These are phyloP conservation scores for Elsinoe fawcettii DNA, from an alignment of 2,329 filamentous ascomycete species.

Conservation along the genomic window DNA sequence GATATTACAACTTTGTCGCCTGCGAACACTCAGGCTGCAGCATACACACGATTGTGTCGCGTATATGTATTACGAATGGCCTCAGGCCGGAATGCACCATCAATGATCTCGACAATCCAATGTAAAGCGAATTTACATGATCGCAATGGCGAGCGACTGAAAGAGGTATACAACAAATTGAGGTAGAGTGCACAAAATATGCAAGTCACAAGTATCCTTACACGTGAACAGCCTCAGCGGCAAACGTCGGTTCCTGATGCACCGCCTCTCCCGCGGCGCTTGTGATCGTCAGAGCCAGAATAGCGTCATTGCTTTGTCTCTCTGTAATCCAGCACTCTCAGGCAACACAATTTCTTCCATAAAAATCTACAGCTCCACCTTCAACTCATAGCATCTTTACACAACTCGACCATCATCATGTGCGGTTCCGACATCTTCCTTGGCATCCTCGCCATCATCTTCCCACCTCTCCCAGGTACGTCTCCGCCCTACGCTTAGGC, in stretches of 20 bases:
- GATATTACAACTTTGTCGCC: neutral
- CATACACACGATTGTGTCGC: neutral
- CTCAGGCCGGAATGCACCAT: neutral
- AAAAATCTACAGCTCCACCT: neutral
- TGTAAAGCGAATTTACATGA: no score
- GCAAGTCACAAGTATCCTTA: neutral
- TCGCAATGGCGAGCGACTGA: no score
- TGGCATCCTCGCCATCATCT: constrained; percentile 53
- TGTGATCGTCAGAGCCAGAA: constrained; percentile 10
- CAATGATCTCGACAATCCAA: neutral
- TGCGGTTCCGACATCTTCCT: constrained; percentile 55
- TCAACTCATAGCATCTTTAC: neutral
- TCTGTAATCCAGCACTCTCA: neutral
- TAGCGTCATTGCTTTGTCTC: constrained; percentile 11
- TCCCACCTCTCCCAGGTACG: constrained; percentile 52
- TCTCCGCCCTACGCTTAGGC: constrained; percentile 17
- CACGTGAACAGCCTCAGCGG: neutral
- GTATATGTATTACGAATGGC: neutral
- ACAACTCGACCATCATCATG: constrained; percentile 35
- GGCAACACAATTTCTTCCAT: neutral
- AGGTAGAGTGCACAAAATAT: neutral
- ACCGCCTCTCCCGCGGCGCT: neutral
- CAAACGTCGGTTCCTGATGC: constrained; percentile 7
- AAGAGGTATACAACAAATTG: neutral
- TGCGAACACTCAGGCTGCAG: neutral